Evolutionary conservation across 495 filamentous ascomycete genomes (phyloP).

Genomic region (Aspergillus saccharolyticus): DNA sequence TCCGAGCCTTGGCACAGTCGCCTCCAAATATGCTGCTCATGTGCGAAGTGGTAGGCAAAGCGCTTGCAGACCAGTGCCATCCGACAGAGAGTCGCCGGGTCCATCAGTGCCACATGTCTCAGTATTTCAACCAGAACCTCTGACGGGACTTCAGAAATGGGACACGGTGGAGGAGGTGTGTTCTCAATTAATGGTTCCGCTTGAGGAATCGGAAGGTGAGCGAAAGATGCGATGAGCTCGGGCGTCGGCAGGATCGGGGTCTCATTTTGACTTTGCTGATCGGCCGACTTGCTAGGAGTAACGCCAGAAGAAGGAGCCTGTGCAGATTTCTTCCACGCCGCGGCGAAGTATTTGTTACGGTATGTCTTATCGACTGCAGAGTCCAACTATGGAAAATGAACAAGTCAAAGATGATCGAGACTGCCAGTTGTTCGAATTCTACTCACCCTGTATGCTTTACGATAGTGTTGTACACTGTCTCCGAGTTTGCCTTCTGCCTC

Average conservation of each 20-base stretch:
- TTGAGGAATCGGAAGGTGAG: conserved; percentile 58
- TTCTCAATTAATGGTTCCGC: conserved; percentile 55
- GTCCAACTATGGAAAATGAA: conserved; percentile 57
- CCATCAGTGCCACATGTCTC: conserved; percentile 62
- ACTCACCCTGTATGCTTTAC: conserved; percentile 78
- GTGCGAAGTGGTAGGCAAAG: conserved; percentile 75
- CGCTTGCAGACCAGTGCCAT: conserved; percentile 79
- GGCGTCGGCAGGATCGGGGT: conserved; percentile 48
- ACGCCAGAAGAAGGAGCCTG: conserved; percentile 51
- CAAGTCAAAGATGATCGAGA: conserved; percentile 1
- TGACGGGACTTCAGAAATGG: conserved; percentile 68
- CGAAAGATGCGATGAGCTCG: conserved; percentile 73
- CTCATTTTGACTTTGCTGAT: conserved; percentile 40
- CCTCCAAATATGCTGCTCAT: conserved; percentile 88
- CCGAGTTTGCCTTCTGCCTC: conserved; percentile 80
- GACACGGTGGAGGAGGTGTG: conserved; percentile 66
- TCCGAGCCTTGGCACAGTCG: conserved; percentile 63
- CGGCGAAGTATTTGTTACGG: conserved; percentile 80
- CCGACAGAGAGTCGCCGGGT: conserved; percentile 74
- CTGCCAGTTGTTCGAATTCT: conserved; percentile 3
- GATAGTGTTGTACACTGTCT: conserved; percentile 83
- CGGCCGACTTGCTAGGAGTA: conserved; percentile 47
- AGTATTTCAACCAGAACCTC: conserved; percentile 79
- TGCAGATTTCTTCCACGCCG: conserved; percentile 49
- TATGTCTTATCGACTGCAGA: conserved; percentile 77